Conservation (phyloP, 2,329 filamentous ascomycete genomes). For the Chrysoporthe cubensis region DNA sequence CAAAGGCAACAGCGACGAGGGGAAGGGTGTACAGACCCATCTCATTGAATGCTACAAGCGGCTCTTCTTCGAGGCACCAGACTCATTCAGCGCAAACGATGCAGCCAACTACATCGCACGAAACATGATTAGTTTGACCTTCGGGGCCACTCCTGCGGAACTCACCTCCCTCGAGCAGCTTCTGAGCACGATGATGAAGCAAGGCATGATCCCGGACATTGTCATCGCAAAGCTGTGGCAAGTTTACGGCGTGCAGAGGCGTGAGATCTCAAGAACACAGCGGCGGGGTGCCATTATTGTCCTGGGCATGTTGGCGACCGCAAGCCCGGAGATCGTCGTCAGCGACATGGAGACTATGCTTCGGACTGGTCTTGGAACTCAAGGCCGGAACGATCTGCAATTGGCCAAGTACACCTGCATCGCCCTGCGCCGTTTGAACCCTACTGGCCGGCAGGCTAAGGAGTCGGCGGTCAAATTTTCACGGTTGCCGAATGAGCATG, state of each 20-base stretch:
- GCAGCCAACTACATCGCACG: conserved; percentile 93
- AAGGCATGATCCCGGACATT: conserved; percentile 79
- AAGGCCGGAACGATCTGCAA: conserved; percentile 81
- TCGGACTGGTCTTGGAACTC: conserved; percentile 79
- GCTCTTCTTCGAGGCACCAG: conserved; percentile 94
- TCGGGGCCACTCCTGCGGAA: conserved; percentile 92
- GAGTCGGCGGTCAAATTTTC: conserved; percentile 71
- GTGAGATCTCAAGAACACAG: conserved; percentile 90
- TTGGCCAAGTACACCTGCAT: conserved; percentile 96
- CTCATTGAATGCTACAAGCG: conserved; percentile 96
- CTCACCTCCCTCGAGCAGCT: conserved; percentile 94
- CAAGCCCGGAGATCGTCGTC: conserved; percentile 89
- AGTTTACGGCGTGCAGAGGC: conserved; percentile 91
- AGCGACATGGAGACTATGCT: conserved; percentile 95
- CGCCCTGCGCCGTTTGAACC: conserved; percentile 87
- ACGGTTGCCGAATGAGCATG: conserved; percentile 88
- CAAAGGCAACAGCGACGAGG: conserved; percentile 98
- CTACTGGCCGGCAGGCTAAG: conserved; percentile 78
- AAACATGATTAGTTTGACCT: conserved; percentile 99
- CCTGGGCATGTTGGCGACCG: conserved; percentile 92
- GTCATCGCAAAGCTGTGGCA: conserved; percentile 96
- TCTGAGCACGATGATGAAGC: conserved; percentile 96
- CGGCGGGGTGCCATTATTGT: conserved; percentile 94
- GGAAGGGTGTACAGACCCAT: conserved; percentile 95
- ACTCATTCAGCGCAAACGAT: conserved; percentile 84